A percentile compares a stretch with the other conserved stretches of the same genome.
Conservation (phyloP, 306 rosid genomes). For the Prunus campanulata region DNA sequence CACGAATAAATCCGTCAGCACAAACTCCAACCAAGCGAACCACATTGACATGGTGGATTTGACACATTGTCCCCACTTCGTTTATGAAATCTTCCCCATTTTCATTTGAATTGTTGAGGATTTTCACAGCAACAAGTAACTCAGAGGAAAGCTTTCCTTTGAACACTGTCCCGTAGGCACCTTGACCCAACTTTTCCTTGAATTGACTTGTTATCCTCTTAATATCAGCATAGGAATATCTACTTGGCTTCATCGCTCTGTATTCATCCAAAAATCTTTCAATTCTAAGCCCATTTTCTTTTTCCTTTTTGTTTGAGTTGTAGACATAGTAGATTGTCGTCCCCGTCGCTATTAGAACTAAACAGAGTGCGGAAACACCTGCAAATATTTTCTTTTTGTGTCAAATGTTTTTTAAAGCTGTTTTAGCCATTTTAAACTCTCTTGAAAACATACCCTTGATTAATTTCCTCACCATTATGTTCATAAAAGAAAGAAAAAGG, state of each 20-base stretch:
- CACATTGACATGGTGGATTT: constrained; percentile 37
- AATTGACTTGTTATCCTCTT: constrained; percentile 20
- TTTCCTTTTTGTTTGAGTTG: background rate
- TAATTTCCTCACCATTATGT: no score
- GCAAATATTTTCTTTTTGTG: background rate
- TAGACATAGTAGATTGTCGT: constrained; percentile 7
- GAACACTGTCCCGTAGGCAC: constrained; percentile 33
- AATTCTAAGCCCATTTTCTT: constrained; percentile 19
- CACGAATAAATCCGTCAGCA: constrained; percentile 31
- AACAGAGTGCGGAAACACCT: constrained; percentile 22
- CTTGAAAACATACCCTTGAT: no score
- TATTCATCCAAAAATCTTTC: constrained; percentile 37
- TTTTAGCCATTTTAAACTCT: no score
- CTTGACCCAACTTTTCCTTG: constrained; percentile 31
- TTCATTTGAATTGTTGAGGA: background rate
- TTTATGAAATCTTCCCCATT: background rate
- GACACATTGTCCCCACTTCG: constrained; percentile 32
- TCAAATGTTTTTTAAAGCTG: no score
- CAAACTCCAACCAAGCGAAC: background rate
- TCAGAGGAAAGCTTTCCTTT: constrained; percentile 24
- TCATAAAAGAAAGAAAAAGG: no score
- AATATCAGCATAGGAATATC: constrained; percentile 28
- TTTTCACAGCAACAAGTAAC: background rate
- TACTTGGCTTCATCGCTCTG: constrained; percentile 28
- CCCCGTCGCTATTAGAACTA: background rate